Evolutionary conservation across 1,284 basidiomycete species (phyloP), one percentile per base, ranked within the genome.

Genomic region (Polyporus tsugae): DNA sequence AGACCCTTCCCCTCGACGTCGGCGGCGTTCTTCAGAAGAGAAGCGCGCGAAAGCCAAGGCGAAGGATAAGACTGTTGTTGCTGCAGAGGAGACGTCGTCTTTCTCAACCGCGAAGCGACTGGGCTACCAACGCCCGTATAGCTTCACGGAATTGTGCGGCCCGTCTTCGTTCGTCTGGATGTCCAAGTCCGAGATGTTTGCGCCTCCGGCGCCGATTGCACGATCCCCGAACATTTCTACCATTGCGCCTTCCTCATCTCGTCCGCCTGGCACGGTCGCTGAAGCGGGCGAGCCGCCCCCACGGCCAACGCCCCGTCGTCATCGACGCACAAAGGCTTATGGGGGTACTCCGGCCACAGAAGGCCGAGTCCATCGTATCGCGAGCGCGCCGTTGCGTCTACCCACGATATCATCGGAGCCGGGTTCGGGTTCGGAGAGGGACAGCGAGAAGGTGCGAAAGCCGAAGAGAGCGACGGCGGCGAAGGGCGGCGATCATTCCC

Each of bases 61-160:
- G 11, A 42, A 55, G 44, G 46, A 46, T 2, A 64, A 67, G 36
- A 53, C 62, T 36, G 19, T 4, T 7, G n/a, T 52, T 36, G 13
- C 52, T 10, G 53, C 44, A 35, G 44, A 57, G 7, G 44, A 4
- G 7, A 67, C 69, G 7, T 70, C 65, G 2, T 58, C 70, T 6
- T 71, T 71, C n/a, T 67, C 67, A 1, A 63, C 66, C 2, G 67
- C 65, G 1, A 61, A 57, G 33, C 64, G 64, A 13, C 46, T 65
- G 13, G 46, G 52, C 6, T 17, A 63, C 58, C 57, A 46, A 4
- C 72, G 68, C 39, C 63, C 66, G 38, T 73, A 75, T 57, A 78
- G 77, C 65, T 53, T 79, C 44, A 76, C 78, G 6, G 75, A 79
- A 68, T 70, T 79, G 11, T 77, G 73, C 60, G 72, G 70, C n/a